These are phyloP conservation scores for Coccinonectria pachysandricola DNA, from an alignment of 2,329 filamentous ascomycete genomes.

Conservation along the genomic window DNA sequence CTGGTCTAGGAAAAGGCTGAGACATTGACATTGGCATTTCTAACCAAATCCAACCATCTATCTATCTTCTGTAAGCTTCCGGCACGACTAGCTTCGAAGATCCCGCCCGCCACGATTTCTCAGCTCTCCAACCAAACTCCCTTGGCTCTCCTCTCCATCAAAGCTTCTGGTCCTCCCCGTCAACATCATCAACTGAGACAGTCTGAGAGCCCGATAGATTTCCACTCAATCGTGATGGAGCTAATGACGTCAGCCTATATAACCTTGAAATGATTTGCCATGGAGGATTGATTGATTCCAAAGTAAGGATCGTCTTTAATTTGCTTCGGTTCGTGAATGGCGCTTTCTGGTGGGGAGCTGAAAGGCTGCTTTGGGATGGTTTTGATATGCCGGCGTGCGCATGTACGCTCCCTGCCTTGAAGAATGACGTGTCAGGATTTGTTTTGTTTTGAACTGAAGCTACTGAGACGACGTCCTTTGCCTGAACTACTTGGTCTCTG, in stretches of 20 bases:
- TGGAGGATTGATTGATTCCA: too few relatives aligned
- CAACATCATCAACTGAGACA: constrained; percentile 8
- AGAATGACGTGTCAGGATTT: constrained; percentile 8
- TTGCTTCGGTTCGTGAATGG: too few relatives aligned
- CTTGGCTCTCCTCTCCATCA: too few relatives aligned
- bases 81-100: constrained; percentile 7
- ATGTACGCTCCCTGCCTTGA: too few relatives aligned
- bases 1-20: too few relatives aligned
- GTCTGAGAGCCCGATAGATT: constrained; percentile 1
- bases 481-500: too few relatives aligned
- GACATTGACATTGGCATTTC: constrained; percentile 2
- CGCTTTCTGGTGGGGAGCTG: constrained; percentile 5
- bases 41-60: neutral
- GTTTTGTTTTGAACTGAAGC: too few relatives aligned
- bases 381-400: too few relatives aligned
- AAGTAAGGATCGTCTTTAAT: too few relatives aligned
- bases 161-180: neutral
- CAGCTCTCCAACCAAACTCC: neutral
- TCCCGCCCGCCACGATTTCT: constrained; percentile 4
- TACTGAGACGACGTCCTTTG: too few relatives aligned
- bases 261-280: too few relatives aligned
- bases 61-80: neutral
- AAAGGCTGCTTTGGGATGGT: constrained; percentile 11
- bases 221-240: neutral
- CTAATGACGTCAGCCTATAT: too few relatives aligned